phyloP scores from a whole-genome alignment of 768 basidiomycete genomes.

The Lentinus brumalis region DNA sequence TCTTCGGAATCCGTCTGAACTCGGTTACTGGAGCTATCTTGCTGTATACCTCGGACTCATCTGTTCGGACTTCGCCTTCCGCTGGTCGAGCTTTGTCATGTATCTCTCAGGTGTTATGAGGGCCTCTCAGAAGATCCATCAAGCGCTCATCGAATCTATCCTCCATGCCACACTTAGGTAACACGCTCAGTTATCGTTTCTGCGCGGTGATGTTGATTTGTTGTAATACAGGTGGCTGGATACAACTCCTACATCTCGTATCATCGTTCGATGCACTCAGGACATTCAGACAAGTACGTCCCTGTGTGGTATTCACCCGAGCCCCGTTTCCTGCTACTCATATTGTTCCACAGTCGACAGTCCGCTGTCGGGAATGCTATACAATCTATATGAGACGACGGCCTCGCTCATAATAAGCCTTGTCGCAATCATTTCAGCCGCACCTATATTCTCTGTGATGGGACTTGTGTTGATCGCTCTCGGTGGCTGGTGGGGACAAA shows the following conservation, averaged over 20 bases:
- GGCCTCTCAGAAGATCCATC: conserved; percentile 36
- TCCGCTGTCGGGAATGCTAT: conserved; percentile 29
- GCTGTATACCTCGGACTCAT: conserved; percentile 26
- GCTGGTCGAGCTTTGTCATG: conserved; percentile 24
- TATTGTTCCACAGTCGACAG: conserved; percentile 36
- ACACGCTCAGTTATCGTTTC: not conserved
- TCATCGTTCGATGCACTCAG: conserved; percentile 68
- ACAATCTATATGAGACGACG: conserved; percentile 31
- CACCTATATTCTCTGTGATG: conserved; percentile 44
- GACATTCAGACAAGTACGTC: conserved; percentile 49
- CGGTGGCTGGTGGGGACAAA: conserved; percentile 45
- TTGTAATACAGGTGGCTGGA: conserved; percentile 46
- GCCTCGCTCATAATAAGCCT: conserved; percentile 36
- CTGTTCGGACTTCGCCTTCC: conserved; percentile 16
- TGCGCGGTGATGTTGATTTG: not conserved
- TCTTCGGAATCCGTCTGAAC: no score
- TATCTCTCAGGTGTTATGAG: conserved; percentile 33
- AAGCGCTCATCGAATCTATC: conserved; percentile 29
- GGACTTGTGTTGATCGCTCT: conserved; percentile 38
- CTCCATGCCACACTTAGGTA: conserved; percentile 34
- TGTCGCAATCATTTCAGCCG: conserved; percentile 39
- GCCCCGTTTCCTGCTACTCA: not conserved
- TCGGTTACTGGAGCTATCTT: conserved; percentile 28
- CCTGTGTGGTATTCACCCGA: not conserved
- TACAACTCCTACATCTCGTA: conserved; percentile 53